A percentile compares a stretch with the other conserved stretches of the same genome.
phyloP scores from a whole-genome alignment of 305 asterid genomes.

The Fraxinus ornus region DNA sequence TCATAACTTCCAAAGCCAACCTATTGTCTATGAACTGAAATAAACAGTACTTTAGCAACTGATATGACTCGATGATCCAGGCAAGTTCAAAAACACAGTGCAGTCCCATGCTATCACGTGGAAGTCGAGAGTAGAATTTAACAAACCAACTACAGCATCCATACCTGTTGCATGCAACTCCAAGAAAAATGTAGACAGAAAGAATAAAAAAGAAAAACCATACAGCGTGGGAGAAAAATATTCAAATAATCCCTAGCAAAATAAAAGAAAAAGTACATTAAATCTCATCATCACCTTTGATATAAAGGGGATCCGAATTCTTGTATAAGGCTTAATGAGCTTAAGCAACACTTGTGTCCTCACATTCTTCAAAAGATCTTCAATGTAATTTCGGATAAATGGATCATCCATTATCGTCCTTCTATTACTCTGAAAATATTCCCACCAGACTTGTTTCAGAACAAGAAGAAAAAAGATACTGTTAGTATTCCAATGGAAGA shows the following conservation, averaged over 20 bases:
- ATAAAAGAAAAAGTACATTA: slow-evolving; percentile 4
- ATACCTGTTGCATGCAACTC: not conserved
- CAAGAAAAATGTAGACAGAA: not conserved
- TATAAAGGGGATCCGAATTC: slow-evolving; percentile 90
- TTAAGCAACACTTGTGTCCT: slow-evolving; percentile 94
- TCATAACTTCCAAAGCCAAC: not conserved
- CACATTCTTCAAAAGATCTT: slow-evolving; percentile 94
- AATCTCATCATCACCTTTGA: slow-evolving; percentile 58
- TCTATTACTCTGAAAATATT: slow-evolving; percentile 74
- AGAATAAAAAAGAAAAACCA: not conserved
- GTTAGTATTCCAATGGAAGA: slow-evolving; percentile 15
- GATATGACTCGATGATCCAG: not conserved
- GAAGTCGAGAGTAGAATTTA: not conserved
- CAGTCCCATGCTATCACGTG: not conserved
- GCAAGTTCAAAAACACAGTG: not conserved
- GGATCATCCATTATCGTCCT: slow-evolving; percentile 98
- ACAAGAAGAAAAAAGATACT: slow-evolving; percentile 8
- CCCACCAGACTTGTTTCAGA: slow-evolving; percentile 18
- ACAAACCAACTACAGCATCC: not conserved
- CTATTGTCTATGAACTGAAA: not conserved
- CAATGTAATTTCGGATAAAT: slow-evolving; percentile 88
- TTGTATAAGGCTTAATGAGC: slow-evolving; percentile 94
- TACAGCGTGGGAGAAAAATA: not conserved
- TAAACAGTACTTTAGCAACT: not conserved
- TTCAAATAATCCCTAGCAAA: not conserved